A percentile compares a stretch with the other conserved stretches of the same genome.
phyloP scores from a whole-genome alignment of 2,329 filamentous ascomycete species.

The Akanthomyces muscarius region DNA sequence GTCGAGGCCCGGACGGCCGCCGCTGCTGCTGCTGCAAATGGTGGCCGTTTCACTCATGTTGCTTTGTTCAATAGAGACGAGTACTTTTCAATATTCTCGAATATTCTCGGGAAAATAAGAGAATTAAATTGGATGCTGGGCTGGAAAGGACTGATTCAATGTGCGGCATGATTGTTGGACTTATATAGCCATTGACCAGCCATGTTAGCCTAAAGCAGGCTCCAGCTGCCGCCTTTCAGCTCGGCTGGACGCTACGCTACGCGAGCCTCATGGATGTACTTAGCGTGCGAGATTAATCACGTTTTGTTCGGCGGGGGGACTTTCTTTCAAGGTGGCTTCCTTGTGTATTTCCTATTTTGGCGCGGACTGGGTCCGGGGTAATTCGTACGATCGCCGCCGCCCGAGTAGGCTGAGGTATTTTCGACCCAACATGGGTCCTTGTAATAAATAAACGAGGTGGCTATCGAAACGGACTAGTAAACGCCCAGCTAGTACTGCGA shows the following conservation, averaged over 20 bases:
- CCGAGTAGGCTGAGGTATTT: slow-evolving; percentile 4
- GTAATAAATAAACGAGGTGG: background rate
- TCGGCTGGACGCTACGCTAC: no score
- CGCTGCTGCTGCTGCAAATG: slow-evolving; percentile 4
- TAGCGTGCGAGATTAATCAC: background rate
- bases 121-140: background rate
- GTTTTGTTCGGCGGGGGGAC: background rate
- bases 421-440: background rate
- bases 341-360: background rate
- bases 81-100: no score
- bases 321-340: background rate
- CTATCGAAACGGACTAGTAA: no score
- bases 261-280: no score
- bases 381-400: background rate
- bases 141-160: no score
- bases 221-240: no score
- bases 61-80: no score
- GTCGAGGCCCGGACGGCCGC: slow-evolving; percentile 1
- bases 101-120: background rate
- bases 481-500: no score
- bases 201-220: no score
- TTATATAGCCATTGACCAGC: no score
- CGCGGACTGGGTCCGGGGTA: background rate
- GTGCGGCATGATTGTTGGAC: no score
- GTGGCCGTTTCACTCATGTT: slow-evolving; percentile 11